Conservation (phyloP, 2,329 filamentous ascomycete species). For the Pseudogymnoascus sp. region DNA sequence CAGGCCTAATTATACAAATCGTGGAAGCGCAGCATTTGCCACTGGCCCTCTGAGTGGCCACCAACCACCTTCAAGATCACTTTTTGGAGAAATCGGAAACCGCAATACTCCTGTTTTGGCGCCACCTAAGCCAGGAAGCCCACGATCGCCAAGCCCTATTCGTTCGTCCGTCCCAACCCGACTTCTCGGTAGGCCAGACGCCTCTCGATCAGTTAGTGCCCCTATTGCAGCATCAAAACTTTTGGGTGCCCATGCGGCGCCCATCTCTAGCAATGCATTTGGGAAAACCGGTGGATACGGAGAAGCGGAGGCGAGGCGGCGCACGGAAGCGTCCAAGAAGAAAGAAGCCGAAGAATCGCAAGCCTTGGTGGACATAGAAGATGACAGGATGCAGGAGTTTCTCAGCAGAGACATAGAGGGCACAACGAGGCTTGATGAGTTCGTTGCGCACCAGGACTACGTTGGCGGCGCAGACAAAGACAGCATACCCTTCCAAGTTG, state of each 20-base stretch:
- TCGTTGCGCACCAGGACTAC: conserved; percentile 53
- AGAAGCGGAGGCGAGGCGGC: conserved; percentile 22
- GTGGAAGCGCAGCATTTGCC: conserved; percentile 30
- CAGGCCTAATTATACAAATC: conserved; percentile 34
- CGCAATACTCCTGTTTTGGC: conserved; percentile 47
- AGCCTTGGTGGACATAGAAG: conserved; percentile 57
- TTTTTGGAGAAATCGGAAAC: conserved; percentile 47
- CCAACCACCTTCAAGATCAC: conserved; percentile 30
- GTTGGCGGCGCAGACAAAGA: conserved; percentile 37
- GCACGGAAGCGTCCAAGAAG: conserved; percentile 36
- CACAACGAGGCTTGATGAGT: conserved; percentile 56
- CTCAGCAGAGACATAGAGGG: conserved; percentile 52
- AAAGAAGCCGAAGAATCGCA: conserved; percentile 49
- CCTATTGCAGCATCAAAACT: conserved; percentile 50
- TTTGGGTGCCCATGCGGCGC: conserved; percentile 38
- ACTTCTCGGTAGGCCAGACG: conserved; percentile 37
- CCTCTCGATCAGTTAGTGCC: conserved; percentile 49
- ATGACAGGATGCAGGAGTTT: conserved; percentile 56
- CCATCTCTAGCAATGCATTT: conserved; percentile 23
- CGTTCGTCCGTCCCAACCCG: conserved; percentile 47
- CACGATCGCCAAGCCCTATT: conserved; percentile 65
- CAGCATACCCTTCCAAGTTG: conserved; percentile 53
- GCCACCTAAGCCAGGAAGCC: conserved; percentile 43
- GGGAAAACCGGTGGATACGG: conserved; percentile 19
- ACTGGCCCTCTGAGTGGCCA: conserved; percentile 25